Percentiles rank a stretch among this genome's conserved stretches.
These are phyloP conservation scores for Paecilomyces sp. DNA, from an alignment of 2,329 filamentous ascomycete species.

Conservation along the genomic window DNA sequence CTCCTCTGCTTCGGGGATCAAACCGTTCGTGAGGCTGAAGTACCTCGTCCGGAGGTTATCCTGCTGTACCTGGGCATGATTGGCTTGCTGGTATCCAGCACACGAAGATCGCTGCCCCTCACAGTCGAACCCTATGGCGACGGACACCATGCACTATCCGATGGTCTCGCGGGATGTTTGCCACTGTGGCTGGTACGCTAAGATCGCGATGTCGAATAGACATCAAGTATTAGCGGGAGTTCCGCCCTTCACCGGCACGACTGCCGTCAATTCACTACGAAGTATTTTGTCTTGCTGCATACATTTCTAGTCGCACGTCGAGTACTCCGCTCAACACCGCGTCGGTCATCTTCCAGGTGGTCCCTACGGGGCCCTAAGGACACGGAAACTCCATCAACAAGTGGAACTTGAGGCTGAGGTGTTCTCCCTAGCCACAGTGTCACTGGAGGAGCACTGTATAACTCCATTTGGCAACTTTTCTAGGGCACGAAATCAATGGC, in stretches of 20 bases:
- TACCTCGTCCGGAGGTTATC: background rate
- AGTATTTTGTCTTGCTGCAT: background rate
- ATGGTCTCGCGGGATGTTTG: background rate
- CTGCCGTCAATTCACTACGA: background rate
- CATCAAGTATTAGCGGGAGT: background rate
- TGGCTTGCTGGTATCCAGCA: background rate
- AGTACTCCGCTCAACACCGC: background rate
- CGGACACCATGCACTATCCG: background rate
- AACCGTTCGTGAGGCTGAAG: background rate
- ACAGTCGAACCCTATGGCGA: background rate
- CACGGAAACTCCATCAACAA: background rate
- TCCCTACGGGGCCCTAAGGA: background rate
- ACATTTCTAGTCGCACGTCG: background rate
- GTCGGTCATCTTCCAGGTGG: background rate
- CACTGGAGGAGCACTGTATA: background rate
- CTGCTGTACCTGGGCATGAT: background rate
- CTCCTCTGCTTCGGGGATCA: background rate
- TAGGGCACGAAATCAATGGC: background rate
- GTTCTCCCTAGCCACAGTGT: background rate
- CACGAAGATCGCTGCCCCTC: background rate
- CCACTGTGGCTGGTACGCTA: background rate
- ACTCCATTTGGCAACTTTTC: background rate
- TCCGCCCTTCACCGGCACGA: background rate
- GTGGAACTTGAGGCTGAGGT: background rate
- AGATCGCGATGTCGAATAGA: background rate